Evolutionary conservation across 2,329 filamentous ascomycete genomes (phyloP).

Genomic region (Delphinella strobiligena): DNA sequence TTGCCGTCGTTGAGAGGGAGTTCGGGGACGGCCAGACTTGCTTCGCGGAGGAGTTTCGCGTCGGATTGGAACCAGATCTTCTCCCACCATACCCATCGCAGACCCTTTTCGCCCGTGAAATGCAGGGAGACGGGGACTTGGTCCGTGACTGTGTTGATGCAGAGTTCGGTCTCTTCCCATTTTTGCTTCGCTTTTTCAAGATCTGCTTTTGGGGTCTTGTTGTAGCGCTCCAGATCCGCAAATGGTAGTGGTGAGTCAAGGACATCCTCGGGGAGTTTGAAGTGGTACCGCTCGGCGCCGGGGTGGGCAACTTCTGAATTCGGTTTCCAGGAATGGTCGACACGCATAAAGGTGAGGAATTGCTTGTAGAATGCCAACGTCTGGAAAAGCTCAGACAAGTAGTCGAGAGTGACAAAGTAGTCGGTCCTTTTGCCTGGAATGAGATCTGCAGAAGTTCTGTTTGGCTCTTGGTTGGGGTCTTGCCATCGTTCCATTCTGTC

Average conservation of each 20-base stretch:
- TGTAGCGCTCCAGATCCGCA: conserved; percentile 9
- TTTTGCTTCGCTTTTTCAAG: neutral
- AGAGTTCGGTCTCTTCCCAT: conserved; percentile 16
- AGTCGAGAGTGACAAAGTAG: conserved; percentile 37
- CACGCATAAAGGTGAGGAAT: conserved; percentile 22
- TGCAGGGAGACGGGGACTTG: conserved; percentile 13
- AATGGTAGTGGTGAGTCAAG: conserved; percentile 15
- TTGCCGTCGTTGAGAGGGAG: conserved; percentile 11
- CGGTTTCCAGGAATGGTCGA: conserved; percentile 19
- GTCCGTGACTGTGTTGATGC: conserved; percentile 17
- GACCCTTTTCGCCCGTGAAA: conserved; percentile 19
- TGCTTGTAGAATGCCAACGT: conserved; percentile 22
- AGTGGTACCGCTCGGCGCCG: conserved; percentile 9
- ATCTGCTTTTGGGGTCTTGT: neutral
- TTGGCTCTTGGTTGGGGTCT: conserved; percentile 23
- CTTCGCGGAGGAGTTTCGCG: conserved; percentile 13
- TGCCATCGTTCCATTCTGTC: conserved; percentile 7
- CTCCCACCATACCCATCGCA: conserved; percentile 19
- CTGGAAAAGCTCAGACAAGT: conserved; percentile 34
- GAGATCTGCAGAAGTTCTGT: conserved; percentile 19
- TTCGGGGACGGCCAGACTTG: conserved; percentile 9
- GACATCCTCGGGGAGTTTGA: conserved; percentile 14
- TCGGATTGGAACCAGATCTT: conserved; percentile 20
- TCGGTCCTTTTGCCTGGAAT: conserved; percentile 30
- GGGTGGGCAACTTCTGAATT: neutral